Evolutionary conservation across 768 basidiomycete genomes (phyloP), one percentile per base, ranked within the genome.

Genomic region (Coprinellus aureogranulatus): DNA sequence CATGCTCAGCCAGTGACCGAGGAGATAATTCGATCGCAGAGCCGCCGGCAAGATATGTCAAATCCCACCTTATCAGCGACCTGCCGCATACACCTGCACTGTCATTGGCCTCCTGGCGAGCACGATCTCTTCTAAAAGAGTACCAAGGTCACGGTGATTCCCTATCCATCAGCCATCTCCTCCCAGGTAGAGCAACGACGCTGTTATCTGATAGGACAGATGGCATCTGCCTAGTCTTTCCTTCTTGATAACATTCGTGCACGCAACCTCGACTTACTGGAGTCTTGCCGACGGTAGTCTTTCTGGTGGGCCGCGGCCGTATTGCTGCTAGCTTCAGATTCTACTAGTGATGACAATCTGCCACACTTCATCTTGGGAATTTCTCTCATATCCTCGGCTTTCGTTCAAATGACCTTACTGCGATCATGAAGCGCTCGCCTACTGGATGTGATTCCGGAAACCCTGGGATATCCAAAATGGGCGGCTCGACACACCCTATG

Each of bases 21-120:
- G 48, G 48, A 49, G 26, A 27, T 49, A 28, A 28, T 25, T 22
- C 18, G 14, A 25, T 28, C 10, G 48, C 22, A 49, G 31, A 49
- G 27, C 48, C 48, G 48, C 48, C 48, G 48, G 48, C 48, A 46
- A 49, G 27, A 26, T 49, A 20, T 5, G 27, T 18, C 31, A 30
- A 49, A 49, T 16, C 22, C 48, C 48, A 28, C 48, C 22, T 30
- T 49, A 49, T 49, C 48, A 49, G 48, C 48, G 48, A 46, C 45
- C 25, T 22, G 45, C 22, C 26, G 34, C 34, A 34, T n/a, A n/a
- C n/a, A n/a, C n/a, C n/a, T 34, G 34, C 34, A 34, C 8, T 6
- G 34, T 34, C 34, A 34, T 6, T 34, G 34, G 34, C 8, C 34
- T 34, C 34, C 14, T 14, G 34, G 14, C 14, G 14, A 34, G 6